Percentiles rank a stretch among this genome's conserved stretches.
Conservation (phyloP, 371 early-diverging fungal species). For the Apophysomyces sp. region DNA sequence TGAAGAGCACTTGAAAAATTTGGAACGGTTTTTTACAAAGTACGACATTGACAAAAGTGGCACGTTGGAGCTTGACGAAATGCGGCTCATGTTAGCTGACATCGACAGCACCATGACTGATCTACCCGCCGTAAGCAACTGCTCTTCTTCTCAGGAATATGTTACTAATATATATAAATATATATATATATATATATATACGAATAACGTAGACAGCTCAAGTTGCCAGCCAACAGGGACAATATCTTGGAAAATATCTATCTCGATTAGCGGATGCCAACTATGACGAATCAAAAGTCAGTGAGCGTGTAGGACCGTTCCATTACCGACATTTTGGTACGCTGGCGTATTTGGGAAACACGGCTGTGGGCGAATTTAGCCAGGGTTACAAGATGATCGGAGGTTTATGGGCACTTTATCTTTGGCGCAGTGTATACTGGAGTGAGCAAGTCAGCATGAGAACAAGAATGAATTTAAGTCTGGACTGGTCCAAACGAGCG, state of each 20-base stretch:
- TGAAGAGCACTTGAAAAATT: slow-evolving; percentile 50
- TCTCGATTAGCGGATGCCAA: slow-evolving; percentile 24
- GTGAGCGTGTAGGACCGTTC: slow-evolving; percentile 53
- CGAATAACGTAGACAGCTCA: slow-evolving; percentile 78
- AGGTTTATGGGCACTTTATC: slow-evolving; percentile 61
- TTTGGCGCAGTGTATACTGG: slow-evolving; percentile 70
- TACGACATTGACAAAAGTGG: slow-evolving; percentile 65
- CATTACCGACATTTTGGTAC: slow-evolving; percentile 73
- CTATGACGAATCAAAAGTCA: slow-evolving; percentile 3
- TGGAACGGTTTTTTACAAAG: slow-evolving; percentile 49
- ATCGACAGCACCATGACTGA: slow-evolving; percentile 69
- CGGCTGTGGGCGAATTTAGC: slow-evolving; percentile 68
- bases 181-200: no score
- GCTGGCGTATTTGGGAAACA: slow-evolving; percentile 82
- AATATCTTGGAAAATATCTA: slow-evolving; percentile 62
- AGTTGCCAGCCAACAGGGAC: slow-evolving; percentile 86
- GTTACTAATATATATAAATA: no score
- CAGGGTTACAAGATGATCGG: slow-evolving; percentile 55
- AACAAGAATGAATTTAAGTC: slow-evolving; percentile 40
- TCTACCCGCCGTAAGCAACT: slow-evolving; percentile 75
- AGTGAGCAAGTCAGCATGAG: slow-evolving; percentile 58
- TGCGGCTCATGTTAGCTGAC: slow-evolving; percentile 54
- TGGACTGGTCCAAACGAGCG: slow-evolving; percentile 46
- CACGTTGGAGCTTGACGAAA: slow-evolving; percentile 61
- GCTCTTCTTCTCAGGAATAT: no score